Evolutionary conservation across 768 basidiomycete genomes (phyloP), one percentile per base, ranked within the genome.

Genomic region (Hemileccinum impolitum): DNA sequence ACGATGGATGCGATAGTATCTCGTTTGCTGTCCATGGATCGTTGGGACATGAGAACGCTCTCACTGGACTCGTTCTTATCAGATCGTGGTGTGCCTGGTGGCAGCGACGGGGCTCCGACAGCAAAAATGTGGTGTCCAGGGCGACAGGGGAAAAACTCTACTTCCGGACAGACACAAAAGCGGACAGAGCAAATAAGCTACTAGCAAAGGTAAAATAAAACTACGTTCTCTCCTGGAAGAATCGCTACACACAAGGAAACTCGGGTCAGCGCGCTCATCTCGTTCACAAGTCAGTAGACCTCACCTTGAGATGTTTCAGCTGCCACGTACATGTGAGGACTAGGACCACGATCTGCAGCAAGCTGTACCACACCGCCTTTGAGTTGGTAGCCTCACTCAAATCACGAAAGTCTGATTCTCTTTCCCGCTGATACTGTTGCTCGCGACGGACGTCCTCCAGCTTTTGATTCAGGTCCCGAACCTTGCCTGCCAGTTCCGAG

Each of bases 371-470:
- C 39, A 98, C 89, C 1, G 96, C 94, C 51, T 85, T 74, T n/a
- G 85, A 72, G 70, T 99, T 99, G 34, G 92, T 95, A 14, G 70
- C 67, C 70, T 99, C 96, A 58, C 90, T 94, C 54, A 97, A 69
- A 69, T 93, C 74, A 34, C 96, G 75, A 65, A 88, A 99, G 58
- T 90, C 86, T 11, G 89, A 76, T 70, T 99, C 96, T 56, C 96
- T 76, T 71, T 99, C 95, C 37, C 96, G 79, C 73, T 98, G 95
- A 65, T 97, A 99, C 69, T 94, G 90, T 71, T 99, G 96, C 70
- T 98, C 96, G 21, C 93, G 76, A 39, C 92, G 78, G 47, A 98
- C 87, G 59, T 95, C 93, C 67, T 90, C 90, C 42, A 99, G 75
- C 68, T 93, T 95, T 62, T 84, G 79, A 70, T 98, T 99, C 53